Evolutionary conservation across 148 eudicot species (phyloP).

Genomic region (Cornus controversa): DNA sequence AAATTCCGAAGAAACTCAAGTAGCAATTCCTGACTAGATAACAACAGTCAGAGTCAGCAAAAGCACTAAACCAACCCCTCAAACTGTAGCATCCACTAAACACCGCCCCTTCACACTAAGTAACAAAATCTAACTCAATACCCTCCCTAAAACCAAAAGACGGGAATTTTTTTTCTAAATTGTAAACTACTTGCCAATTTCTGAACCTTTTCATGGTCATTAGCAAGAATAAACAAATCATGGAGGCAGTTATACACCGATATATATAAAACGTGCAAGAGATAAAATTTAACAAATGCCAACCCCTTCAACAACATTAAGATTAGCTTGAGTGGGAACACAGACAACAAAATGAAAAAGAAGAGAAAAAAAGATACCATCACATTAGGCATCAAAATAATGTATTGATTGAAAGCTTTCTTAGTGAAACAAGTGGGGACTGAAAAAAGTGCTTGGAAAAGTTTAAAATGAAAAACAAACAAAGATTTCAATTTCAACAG

Average conservation of each 20-base stretch:
- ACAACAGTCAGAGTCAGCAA: neutral
- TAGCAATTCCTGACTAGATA: neutral
- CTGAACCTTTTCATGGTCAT: slow-evolving; percentile 87
- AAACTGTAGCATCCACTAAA: too few species aligned
- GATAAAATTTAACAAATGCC: neutral
- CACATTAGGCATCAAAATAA: slow-evolving; percentile 95
- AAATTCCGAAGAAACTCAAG: neutral
- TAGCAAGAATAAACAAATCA: slow-evolving; percentile 77
- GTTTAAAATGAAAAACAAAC: neutral
- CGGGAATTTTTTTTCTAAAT: neutral
- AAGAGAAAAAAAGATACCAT: slow-evolving; percentile 17
- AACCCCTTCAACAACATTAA: neutral
- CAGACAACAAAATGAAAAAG: neutral
- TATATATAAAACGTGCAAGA: slow-evolving; percentile 64
- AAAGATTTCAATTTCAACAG: neutral
- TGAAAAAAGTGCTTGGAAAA: slow-evolving; percentile 63
- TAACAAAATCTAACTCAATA: neutral
- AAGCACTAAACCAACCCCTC: neutral
- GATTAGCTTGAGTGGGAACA: neutral
- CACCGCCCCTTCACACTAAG: too few species aligned
- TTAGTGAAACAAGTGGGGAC: slow-evolving; percentile 60
- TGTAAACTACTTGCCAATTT: slow-evolving; percentile 65
- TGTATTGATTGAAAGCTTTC: slow-evolving; percentile 96
- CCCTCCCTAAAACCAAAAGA: neutral
- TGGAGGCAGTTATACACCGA: slow-evolving; percentile 88